phyloP scores from a whole-genome alignment of 2,329 filamentous ascomycete genomes.

The Exophiala spinifera region DNA sequence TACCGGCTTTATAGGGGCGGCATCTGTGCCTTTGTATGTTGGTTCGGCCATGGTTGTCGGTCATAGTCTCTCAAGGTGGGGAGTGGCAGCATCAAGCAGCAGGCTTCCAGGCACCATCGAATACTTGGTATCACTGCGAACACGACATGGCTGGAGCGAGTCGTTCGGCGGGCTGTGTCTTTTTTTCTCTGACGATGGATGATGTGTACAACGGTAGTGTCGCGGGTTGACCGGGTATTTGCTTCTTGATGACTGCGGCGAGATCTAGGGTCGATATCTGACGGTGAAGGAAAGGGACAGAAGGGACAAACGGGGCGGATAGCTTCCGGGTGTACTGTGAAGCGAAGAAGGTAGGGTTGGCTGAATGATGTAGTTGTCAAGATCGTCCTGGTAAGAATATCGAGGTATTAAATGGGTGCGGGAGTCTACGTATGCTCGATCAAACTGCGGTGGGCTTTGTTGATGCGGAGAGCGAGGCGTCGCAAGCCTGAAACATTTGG shows the following conservation, averaged over 20 bases:
- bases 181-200: not conserved
- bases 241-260: too few relatives aligned
- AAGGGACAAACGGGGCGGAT: too few relatives aligned
- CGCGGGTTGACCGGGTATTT: not conserved
- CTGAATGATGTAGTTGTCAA: not conserved
- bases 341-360: not conserved
- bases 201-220: not conserved
- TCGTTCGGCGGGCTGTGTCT: too few relatives aligned
- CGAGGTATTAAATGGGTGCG: not conserved
- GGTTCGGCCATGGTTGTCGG: conserved; percentile 20
- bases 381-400: not conserved
- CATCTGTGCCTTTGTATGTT: conserved; percentile 23
- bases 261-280: too few relatives aligned
- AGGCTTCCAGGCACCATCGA: not conserved
- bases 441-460: not conserved
- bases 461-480: not conserved
- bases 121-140: conserved; percentile 2
- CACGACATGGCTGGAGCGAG: conserved; percentile 2
- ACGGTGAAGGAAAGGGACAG: too few relatives aligned
- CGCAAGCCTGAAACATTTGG: not conserved
- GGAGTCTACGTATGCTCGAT: conserved; percentile 12
- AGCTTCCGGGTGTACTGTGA: too few relatives aligned
- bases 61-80: not conserved
- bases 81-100: not conserved
- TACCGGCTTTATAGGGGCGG: conserved; percentile 38